These are phyloP conservation scores for Limnomonas spitsbergensis DNA, from an alignment of 139 green algal genomes.

Conservation along the genomic window DNA sequence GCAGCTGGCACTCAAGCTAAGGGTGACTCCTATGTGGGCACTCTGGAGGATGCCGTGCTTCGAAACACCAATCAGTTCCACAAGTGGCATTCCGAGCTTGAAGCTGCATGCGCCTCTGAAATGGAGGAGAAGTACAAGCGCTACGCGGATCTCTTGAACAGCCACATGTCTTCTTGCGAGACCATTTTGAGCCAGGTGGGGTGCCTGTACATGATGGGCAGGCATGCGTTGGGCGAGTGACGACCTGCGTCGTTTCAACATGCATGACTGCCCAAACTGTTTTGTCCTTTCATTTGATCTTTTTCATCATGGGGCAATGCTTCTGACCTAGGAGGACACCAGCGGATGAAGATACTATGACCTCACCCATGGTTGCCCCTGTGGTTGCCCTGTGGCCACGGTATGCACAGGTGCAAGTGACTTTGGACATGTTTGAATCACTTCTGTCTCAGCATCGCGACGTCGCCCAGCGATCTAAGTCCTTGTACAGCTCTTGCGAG, in stretches of 20 bases:
- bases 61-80: conserved; percentile 84
- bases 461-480: conserved; percentile 49
- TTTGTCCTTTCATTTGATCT: no score
- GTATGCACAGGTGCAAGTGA: conserved; percentile 53
- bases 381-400: no score
- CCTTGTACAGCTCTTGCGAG: conserved; percentile 65
- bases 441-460: conserved; percentile 64
- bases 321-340: no score
- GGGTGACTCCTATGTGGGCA: conserved; percentile 43
- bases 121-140: conserved; percentile 84
- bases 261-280: no score
- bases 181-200: conserved; percentile 57
- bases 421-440: conserved; percentile 58
- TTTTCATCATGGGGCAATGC: no score
- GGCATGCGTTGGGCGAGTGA: no score
- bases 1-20: not conserved
- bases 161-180: conserved; percentile 63
- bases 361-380: no score
- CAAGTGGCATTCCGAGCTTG: conserved; percentile 85
- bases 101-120: conserved; percentile 68
- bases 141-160: conserved; percentile 66
- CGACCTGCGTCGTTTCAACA: no score
- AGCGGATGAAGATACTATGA: no score
- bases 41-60: conserved; percentile 65
- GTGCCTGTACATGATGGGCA: not conserved